A percentile compares a stretch with the other conserved stretches of the same genome.
These are phyloP conservation scores for Macaranga tanarius DNA, from an alignment of 441 rosid genomes.

Conservation along the genomic window DNA sequence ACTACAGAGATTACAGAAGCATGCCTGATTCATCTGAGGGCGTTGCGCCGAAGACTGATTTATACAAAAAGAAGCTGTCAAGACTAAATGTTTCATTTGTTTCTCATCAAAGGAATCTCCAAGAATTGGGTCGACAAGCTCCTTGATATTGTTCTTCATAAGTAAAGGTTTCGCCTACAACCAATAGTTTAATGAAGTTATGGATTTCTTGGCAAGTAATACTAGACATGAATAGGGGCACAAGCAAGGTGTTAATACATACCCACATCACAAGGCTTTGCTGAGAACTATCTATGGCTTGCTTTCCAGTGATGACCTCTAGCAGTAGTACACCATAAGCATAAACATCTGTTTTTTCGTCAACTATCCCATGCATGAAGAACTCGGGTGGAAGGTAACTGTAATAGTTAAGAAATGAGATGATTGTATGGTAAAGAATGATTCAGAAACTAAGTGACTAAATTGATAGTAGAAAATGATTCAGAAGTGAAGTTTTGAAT, in stretches of 20 bases:
- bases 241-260: conserved; percentile 26
- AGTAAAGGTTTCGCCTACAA: conserved; percentile 83
- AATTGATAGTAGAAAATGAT: neutral
- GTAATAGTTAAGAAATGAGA: conserved; percentile 15
- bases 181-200: neutral
- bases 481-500: conserved; percentile 16
- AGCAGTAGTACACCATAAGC: conserved; percentile 79
- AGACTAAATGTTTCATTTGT: conserved; percentile 48
- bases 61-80: conserved; percentile 64
- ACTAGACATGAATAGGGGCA: neutral
- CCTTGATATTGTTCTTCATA: conserved; percentile 36
- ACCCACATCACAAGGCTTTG: conserved; percentile 95
- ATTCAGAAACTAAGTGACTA: neutral
- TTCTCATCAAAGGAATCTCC: conserved; percentile 46
- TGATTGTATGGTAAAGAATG: neutral
- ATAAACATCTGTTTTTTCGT: conserved; percentile 89
- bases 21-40: conserved; percentile 84
- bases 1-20: conserved; percentile 11
- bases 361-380: conserved; percentile 91
- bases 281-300: conserved; percentile 76
- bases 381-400: conserved; percentile 93
- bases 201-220: conserved; percentile 1
- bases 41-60: conserved; percentile 56
- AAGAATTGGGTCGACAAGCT: conserved; percentile 68
- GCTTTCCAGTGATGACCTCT: conserved; percentile 82